phyloP scores from a whole-genome alignment of 2,329 filamentous ascomycete species.

The Exophiala viscosa region DNA sequence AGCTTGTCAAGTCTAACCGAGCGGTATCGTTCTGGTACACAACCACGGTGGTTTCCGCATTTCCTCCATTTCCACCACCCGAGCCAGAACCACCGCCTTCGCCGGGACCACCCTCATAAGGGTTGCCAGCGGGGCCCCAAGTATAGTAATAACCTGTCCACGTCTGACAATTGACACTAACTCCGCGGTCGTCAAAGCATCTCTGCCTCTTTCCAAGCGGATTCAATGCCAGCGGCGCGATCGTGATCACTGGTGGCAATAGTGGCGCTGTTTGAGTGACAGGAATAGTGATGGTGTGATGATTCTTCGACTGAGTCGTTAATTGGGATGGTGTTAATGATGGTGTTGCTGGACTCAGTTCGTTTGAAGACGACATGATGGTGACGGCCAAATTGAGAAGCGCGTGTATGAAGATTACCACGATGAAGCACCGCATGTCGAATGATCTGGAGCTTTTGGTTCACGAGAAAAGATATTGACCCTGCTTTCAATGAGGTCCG shows the following conservation, averaged over 20 bases:
- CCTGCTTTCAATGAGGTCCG: conserved; percentile 3
- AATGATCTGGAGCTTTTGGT: background rate
- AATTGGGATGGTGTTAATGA: conserved; percentile 9
- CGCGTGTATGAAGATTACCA: conserved; percentile 14
- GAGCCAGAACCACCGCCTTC: conserved; percentile 17
- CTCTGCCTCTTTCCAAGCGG: conserved; percentile 25
- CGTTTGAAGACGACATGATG: conserved; percentile 3
- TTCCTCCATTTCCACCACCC: conserved; percentile 8
- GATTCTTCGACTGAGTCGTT: conserved; percentile 2
- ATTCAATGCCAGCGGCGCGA: conserved; percentile 22
- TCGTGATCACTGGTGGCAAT: conserved; percentile 23
- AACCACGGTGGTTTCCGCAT: conserved; percentile 14
- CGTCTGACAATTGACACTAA: conserved; percentile 28
- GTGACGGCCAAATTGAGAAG: conserved; percentile 15
- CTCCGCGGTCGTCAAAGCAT: conserved; percentile 29
- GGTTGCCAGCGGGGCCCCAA: conserved; percentile 28
- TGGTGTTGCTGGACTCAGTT: conserved; percentile 8
- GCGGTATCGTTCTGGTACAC: conserved; percentile 14
- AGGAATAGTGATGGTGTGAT: conserved; percentile 11
- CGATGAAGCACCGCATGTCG: conserved; percentile 15
- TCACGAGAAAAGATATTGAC: background rate
- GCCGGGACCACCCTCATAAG: conserved; percentile 23
- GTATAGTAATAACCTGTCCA: conserved; percentile 31
- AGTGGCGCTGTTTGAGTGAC: conserved; percentile 1
- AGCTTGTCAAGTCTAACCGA: conserved; percentile 7